phyloP scores from a whole-genome alignment of 2,329 filamentous ascomycete species.

The Alternaria hordeiaustralica region DNA sequence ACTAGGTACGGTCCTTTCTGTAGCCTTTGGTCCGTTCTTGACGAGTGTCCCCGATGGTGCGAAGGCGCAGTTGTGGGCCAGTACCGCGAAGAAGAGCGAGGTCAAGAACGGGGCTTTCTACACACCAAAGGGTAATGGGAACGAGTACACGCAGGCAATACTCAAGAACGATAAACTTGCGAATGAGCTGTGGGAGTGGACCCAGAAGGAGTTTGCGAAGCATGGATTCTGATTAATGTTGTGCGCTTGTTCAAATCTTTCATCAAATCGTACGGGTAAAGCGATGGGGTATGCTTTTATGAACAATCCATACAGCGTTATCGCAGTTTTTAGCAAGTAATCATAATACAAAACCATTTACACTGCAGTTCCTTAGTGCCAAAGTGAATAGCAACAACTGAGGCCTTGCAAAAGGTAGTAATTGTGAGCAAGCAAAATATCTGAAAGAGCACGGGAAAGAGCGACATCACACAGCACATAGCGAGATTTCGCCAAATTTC shows the following conservation, averaged over 20 bases:
- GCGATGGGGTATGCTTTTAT: not conserved
- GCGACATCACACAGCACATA: not conserved
- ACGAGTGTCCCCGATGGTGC: slow-evolving; percentile 28
- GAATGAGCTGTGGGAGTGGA: slow-evolving; percentile 30
- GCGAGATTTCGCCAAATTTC: not conserved
- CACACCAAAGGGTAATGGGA: slow-evolving; percentile 43
- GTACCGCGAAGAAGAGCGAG: slow-evolving; percentile 48
- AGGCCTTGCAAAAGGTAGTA: not conserved
- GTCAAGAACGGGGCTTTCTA: slow-evolving; percentile 49
- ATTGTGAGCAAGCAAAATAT: not conserved
- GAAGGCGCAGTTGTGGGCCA: slow-evolving; percentile 49
- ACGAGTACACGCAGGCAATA: slow-evolving; percentile 1
- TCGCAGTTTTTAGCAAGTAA: not conserved
- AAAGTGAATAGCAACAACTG: not conserved
- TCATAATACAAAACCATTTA: not conserved
- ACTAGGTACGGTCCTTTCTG: not conserved
- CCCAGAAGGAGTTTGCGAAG: slow-evolving; percentile 24
- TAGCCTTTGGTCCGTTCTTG: not conserved
- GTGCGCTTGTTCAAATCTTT: not conserved
- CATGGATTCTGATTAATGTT: not conserved
- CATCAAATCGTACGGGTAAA: not conserved
- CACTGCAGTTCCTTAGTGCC: not conserved
- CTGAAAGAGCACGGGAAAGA: not conserved
- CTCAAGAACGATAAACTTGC: slow-evolving; percentile 18
- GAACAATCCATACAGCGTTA: not conserved